Evolutionary conservation across 345 rosid genomes (phyloP).

Genomic region (Mercurialis annua): DNA sequence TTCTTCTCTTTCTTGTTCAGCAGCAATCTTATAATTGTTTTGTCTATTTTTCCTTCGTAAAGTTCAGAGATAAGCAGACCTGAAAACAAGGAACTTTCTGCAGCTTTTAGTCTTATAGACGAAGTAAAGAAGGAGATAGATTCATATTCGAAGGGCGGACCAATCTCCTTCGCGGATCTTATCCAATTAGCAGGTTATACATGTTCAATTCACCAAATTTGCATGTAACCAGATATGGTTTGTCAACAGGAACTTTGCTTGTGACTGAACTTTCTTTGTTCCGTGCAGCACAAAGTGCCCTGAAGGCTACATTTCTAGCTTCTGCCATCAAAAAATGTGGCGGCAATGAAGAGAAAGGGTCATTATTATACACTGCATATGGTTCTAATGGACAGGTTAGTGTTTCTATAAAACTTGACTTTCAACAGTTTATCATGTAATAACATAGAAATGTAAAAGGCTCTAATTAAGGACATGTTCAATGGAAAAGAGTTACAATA

Average conservation of each 20-base stretch:
- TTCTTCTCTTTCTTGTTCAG: neutral
- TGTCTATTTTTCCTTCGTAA: constrained; percentile 35
- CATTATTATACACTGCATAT: constrained; percentile 61
- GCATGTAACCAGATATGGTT: neutral
- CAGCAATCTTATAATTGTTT: constrained; percentile 14
- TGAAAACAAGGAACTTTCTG: constrained; percentile 75
- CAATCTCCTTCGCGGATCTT: constrained; percentile 81
- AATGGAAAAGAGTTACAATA: neutral
- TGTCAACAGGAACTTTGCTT: neutral
- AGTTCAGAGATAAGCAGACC: constrained; percentile 94
- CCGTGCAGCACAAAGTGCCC: constrained; percentile 64
- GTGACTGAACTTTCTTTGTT: constrained; percentile 8
- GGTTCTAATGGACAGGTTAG: constrained; percentile 89
- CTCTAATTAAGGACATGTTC: no score
- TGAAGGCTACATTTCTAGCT: constrained; percentile 72
- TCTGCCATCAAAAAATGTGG: constrained; percentile 90
- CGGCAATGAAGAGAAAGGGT: constrained; percentile 88
- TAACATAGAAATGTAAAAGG: neutral
- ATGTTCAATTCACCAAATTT: neutral
- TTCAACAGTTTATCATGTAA: neutral
- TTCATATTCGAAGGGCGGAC: constrained; percentile 84
- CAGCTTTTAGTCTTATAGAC: constrained; percentile 55
- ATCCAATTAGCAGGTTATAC: constrained; percentile 64
- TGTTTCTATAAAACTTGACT: constrained; percentile 10
- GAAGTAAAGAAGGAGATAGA: constrained; percentile 74